Conservation (phyloP, 1,139 yeast species). For the Sugiyamaella grinbergsii region DNA sequence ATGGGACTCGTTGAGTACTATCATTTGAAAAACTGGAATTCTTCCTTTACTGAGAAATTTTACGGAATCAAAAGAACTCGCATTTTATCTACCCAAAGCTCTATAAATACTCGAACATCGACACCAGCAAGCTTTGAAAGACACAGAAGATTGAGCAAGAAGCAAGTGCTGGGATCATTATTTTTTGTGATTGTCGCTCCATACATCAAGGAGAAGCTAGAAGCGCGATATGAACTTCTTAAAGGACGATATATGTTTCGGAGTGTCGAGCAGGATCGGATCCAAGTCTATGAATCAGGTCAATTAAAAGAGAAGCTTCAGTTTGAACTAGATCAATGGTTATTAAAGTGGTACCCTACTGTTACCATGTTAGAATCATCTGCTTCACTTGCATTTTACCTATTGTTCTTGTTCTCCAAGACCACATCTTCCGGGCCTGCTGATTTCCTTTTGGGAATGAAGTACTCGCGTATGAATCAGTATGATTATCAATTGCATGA, state of each 20-base stretch:
- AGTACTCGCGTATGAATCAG: constrained; percentile 67
- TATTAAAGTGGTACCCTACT: constrained; percentile 64
- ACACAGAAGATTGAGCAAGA: constrained; percentile 54
- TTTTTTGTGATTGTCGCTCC: constrained; percentile 67
- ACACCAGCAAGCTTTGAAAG: constrained; percentile 56
- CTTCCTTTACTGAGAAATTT: constrained; percentile 88
- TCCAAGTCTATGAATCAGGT: constrained; percentile 32
- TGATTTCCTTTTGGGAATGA: constrained; percentile 63
- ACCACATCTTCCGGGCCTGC: constrained; percentile 65
- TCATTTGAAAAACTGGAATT: constrained; percentile 73
- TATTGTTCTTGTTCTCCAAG: constrained; percentile 68
- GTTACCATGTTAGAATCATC: constrained; percentile 53
- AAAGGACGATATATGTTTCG: constrained; percentile 60
- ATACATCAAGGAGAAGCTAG: constrained; percentile 69
- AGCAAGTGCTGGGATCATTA: constrained; percentile 62
- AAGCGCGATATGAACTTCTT: constrained; percentile 63
- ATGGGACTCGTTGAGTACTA: constrained; percentile 74
- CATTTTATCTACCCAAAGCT: constrained; percentile 32
- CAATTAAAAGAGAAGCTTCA: constrained; percentile 25
- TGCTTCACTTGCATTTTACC: constrained; percentile 59
- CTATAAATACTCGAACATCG: constrained; percentile 23
- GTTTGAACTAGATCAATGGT: constrained; percentile 46
- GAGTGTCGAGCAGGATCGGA: constrained; percentile 46
- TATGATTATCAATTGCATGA: constrained; percentile 58
- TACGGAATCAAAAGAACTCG: constrained; percentile 78